phyloP scores from a whole-genome alignment of 2,329 filamentous ascomycete genomes.

The Penicillium sp. region DNA sequence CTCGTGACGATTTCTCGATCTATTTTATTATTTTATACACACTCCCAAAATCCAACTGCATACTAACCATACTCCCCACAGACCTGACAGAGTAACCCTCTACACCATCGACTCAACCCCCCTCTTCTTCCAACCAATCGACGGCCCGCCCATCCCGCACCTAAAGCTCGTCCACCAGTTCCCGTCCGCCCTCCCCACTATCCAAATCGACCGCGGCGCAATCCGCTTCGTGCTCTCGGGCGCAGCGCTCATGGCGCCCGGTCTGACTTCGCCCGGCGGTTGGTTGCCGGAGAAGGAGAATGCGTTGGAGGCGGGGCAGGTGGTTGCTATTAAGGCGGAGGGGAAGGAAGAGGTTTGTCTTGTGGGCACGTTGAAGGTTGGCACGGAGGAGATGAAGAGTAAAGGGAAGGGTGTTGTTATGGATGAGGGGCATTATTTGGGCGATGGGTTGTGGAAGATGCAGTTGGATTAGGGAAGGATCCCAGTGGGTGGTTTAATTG shows the following conservation, averaged over 20 bases:
- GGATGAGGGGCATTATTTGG: conserved; percentile 90
- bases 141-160: conserved; percentile 80
- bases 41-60: background rate
- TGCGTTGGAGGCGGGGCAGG: conserved; percentile 77
- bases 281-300: conserved; percentile 66
- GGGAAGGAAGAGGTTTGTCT: conserved; percentile 91
- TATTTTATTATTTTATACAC: background rate
- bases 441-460: conserved; percentile 90
- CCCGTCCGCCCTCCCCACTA: conserved; percentile 77
- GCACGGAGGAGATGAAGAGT: conserved; percentile 89
- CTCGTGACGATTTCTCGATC: background rate
- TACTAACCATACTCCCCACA: conserved; percentile 32
- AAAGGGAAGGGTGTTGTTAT: conserved; percentile 94
- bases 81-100: conserved; percentile 83
- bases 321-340: conserved; percentile 88
- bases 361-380: conserved; percentile 79
- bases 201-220: conserved; percentile 92
- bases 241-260: conserved; percentile 94
- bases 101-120: conserved; percentile 79
- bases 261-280: conserved; percentile 82
- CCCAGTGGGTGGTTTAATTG: background rate
- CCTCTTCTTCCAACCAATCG: conserved; percentile 88
- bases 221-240: conserved; percentile 95
- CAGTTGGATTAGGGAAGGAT: conserved; percentile 59
- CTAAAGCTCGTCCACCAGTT: conserved; percentile 88